phyloP scores from a whole-genome alignment of 768 basidiomycete species.

The Leucosporidium scottii region DNA sequence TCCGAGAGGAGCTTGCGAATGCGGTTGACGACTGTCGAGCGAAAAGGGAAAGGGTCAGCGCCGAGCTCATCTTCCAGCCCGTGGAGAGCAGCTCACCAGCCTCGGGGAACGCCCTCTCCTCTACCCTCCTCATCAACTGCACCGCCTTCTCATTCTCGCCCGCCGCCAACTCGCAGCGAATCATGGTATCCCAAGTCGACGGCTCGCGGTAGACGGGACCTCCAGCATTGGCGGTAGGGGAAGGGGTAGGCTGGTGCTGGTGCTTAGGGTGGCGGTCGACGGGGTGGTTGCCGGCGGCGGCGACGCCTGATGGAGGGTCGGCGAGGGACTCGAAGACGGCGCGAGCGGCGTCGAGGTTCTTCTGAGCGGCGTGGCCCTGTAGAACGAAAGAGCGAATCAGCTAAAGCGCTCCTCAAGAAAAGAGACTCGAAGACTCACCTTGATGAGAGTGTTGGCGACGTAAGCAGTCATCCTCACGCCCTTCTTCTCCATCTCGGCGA shows the following conservation, averaged over 20 bases:
- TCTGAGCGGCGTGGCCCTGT: constrained; percentile 64
- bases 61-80: not conserved
- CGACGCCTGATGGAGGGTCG: constrained; percentile 75
- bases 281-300: constrained; percentile 80
- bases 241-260: constrained; percentile 9
- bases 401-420: no score
- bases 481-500: constrained; percentile 54
- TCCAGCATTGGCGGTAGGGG: constrained; percentile 44
- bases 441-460: constrained; percentile 68
- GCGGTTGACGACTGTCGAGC: constrained; percentile 18
- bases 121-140: constrained; percentile 52
- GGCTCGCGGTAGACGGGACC: constrained; percentile 82
- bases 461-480: constrained; percentile 89
- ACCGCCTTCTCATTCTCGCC: constrained; percentile 66
- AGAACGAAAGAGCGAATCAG: constrained; percentile 25
- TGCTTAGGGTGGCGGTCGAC: constrained; percentile 51
- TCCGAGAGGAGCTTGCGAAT: constrained; percentile 22
- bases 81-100: constrained; percentile 12
- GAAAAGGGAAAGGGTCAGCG: not conserved
- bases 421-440: constrained; percentile 12
- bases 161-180: constrained; percentile 75
- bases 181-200: constrained; percentile 92
- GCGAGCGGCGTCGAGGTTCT: constrained; percentile 64
- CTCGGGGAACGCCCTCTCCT: constrained; percentile 34
- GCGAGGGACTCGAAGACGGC: constrained; percentile 68